These are phyloP conservation scores for Wickerhamiella vanderwaltii DNA, from an alignment of 805 yeast genomes.

Conservation along the genomic window DNA sequence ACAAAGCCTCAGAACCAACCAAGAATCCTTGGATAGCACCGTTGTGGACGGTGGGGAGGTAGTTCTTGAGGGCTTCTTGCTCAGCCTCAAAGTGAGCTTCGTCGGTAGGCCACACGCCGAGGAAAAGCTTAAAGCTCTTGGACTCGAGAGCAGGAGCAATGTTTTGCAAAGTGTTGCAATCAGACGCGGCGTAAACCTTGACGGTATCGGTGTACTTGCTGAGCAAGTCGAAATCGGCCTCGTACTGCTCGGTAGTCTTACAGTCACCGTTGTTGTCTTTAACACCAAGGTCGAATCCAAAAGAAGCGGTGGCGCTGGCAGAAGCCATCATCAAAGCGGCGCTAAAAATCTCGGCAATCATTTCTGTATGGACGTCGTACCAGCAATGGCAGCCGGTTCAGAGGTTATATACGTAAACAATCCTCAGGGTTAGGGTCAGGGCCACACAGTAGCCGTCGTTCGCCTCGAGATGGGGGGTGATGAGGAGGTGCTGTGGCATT, in stretches of 20 bases:
- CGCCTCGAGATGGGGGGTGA: too few relatives aligned
- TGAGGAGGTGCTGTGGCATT: too few relatives aligned
- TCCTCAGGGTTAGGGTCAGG: conserved; percentile 3
- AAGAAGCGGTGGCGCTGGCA: conserved; percentile 44
- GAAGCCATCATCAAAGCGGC: conserved; percentile 10
- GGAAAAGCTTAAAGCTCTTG: conserved; percentile 60
- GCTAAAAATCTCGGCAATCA: conserved; percentile 9
- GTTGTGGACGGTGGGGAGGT: conserved; percentile 58
- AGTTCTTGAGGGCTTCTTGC: conserved; percentile 52
- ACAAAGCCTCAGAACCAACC: conserved; percentile 93
- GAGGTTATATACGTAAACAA: background rate
- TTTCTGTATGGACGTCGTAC: background rate
- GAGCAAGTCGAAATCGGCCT: conserved; percentile 50
- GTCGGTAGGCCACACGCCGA: conserved; percentile 93
- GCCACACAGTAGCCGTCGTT: too few relatives aligned
- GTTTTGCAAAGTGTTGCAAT: conserved; percentile 76
- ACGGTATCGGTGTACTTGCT: conserved; percentile 49
- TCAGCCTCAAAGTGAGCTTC: conserved; percentile 65
- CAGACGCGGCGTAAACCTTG: conserved; percentile 86
- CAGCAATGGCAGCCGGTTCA: conserved; percentile 3
- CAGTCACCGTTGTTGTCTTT: conserved; percentile 60
- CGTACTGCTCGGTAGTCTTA: conserved; percentile 61
- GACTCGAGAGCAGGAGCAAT: conserved; percentile 79
- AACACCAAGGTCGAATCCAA: conserved; percentile 83
- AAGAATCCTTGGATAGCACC: conserved; percentile 57